Evolutionary conservation across 2,329 filamentous ascomycete species (phyloP).

Genomic region (Colletotrichum limetticola): DNA sequence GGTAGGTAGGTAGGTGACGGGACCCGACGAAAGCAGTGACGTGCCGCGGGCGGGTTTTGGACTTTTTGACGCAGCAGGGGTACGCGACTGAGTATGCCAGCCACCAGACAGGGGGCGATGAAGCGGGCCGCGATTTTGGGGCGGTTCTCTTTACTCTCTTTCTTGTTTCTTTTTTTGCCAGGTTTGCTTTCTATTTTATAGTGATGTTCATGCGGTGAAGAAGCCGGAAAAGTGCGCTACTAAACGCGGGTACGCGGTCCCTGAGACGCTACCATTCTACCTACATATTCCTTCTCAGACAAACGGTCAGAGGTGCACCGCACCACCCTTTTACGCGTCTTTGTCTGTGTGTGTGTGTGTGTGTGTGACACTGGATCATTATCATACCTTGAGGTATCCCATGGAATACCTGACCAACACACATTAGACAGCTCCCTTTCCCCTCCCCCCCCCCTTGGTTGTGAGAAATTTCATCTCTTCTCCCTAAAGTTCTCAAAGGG

Average conservation of each 20-base stretch:
- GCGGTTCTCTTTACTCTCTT: neutral
- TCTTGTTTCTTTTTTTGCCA: neutral
- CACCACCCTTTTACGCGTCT: neutral
- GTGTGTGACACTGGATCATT: neutral
- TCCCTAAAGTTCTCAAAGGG: neutral
- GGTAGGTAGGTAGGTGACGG: too few species aligned
- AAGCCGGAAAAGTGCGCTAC: neutral
- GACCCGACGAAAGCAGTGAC: neutral
- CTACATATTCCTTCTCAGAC: neutral
- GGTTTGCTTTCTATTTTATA: neutral
- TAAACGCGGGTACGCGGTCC: neutral
- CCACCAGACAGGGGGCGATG: slow-evolving; percentile 18
- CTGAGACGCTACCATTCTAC: neutral
- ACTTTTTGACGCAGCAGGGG: slow-evolving; percentile 13
- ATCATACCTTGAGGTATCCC: neutral
- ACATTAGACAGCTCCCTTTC: neutral
- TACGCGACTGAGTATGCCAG: slow-evolving; percentile 27
- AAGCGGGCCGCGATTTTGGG: slow-evolving; percentile 11
- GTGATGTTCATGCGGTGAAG: slow-evolving; percentile 4
- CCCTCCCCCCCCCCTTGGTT: neutral
- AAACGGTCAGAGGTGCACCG: neutral
- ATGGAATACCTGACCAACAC: neutral
- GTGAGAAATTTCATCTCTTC: neutral
- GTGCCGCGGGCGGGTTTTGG: neutral
- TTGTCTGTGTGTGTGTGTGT: neutral